Conservation (phyloP, 2,329 filamentous ascomycete species). For the Xylariaceae sp. region DNA sequence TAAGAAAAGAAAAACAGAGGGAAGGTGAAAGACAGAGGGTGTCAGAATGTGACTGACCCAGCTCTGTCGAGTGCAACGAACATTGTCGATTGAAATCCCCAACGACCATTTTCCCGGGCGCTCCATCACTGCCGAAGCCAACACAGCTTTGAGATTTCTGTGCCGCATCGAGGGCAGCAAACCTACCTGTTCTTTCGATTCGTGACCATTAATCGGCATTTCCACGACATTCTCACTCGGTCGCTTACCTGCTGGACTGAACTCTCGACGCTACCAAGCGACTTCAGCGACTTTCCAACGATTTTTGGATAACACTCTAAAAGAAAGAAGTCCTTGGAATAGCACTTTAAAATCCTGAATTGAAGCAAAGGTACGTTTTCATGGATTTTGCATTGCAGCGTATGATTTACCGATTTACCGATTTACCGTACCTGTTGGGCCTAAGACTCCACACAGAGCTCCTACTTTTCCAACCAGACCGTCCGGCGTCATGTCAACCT, state of each 20-base stretch:
- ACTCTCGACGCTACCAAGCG: not conserved
- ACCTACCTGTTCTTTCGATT: not conserved
- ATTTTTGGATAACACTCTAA: not conserved
- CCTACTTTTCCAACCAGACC: not conserved
- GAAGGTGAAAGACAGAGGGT: not conserved
- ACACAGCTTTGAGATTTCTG: not conserved
- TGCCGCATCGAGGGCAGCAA: not conserved
- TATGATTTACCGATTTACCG: not conserved
- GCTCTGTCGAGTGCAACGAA: constrained; percentile 1
- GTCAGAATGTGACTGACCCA: constrained; percentile 1
- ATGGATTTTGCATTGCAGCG: not conserved
- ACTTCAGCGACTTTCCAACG: not conserved
- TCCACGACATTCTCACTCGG: not conserved
- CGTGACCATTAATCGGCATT: not conserved
- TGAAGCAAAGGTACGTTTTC: not conserved
- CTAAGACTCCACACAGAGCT: not conserved
- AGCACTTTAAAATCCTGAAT: not conserved
- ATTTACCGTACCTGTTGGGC: not conserved
- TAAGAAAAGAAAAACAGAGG: not conserved
- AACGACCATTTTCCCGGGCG: not conserved
- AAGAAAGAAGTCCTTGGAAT: not conserved
- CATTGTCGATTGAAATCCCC: constrained; percentile 1
- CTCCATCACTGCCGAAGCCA: not conserved
- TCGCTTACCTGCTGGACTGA: not conserved
- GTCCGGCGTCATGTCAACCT: not conserved